Evolutionary conservation across 2,329 filamentous ascomycete species (phyloP).

Genomic region (Thelonectria discophora): DNA sequence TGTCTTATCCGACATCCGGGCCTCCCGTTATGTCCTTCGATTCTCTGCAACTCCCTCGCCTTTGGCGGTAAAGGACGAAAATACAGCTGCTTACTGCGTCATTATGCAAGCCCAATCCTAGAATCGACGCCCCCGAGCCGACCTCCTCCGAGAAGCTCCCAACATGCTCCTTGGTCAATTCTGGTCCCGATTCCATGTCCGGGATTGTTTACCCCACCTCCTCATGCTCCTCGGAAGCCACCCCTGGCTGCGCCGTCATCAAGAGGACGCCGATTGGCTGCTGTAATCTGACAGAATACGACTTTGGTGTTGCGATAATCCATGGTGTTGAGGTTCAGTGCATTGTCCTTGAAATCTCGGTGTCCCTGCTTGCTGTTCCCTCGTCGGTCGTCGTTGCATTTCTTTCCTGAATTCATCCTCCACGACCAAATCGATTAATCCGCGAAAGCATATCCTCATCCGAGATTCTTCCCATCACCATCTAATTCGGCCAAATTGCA

Average conservation of each 20-base stretch:
- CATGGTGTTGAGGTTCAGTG: neutral
- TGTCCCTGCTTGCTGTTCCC: neutral
- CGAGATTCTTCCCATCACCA: neutral
- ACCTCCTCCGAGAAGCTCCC: neutral
- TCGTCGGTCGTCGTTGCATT: neutral
- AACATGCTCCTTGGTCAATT: neutral
- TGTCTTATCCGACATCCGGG: no score
- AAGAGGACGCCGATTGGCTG: conserved; percentile 9
- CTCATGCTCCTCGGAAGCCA: neutral
- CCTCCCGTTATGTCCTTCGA: no score
- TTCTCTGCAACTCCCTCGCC: no score
- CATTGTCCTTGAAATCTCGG: neutral
- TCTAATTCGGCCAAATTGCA: neutral
- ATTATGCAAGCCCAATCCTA: no score
- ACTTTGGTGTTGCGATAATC: neutral
- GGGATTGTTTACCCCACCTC: conserved; percentile 1
- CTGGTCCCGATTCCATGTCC: neutral
- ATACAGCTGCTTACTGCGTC: neutral
- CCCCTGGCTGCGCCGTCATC: neutral
- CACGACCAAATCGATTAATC: no score
- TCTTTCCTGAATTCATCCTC: neutral
- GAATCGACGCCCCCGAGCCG: neutral
- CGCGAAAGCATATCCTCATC: neutral
- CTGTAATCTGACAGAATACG: neutral
- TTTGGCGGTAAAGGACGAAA: no score